Base-by-base conservation (phyloP, 179 eudicot genomes). In the Silene noctiflora region DNA sequence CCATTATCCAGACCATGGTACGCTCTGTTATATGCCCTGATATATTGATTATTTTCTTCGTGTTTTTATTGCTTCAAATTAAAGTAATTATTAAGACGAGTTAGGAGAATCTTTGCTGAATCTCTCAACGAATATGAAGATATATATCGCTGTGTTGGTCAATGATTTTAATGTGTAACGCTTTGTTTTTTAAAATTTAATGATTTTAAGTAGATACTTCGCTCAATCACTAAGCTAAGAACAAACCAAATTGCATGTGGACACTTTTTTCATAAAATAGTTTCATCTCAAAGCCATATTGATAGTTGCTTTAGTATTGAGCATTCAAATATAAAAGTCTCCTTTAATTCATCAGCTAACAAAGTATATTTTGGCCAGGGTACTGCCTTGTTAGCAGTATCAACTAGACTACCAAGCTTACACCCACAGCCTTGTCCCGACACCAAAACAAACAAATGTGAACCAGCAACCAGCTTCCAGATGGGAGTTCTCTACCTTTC, bases 1-100 rank as follows among this genome's bases (percentile, higher is more conserved):
- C 80, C 24, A 56, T 71, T 46, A 48, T 77, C 33, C 80, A 77
- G 70, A 71, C 80, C 46, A 70, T 77, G n/a, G 80, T 77, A 77
- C 21, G 69, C 19, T 5, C 19, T 42, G 29, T 69, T 8, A 42
- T 66, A 25, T 31, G 9, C 8, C 20, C 12, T 48, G 53, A 51
- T 10, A 12, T 19, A 53, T 12, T 60, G 4, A 63, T 1, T 35
- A 35, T 35, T 35, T 35, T 35, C 42, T 35, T 35, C 42, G 55
- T 13, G 13, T 13, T 48, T 48, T 10, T 48, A 48, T 13, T 48
- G 55, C 55, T 48, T 48, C 13, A 48, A 48, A 48, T 48, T 13
- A 13, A 35, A 48, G 55, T 48, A 48, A 48, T 48, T 48, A 48
- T 48, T 48, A 48, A 48, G 7, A 10, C 13, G 3, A 48, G 16